phyloP scores from a whole-genome alignment of 148 eudicot species.

The Rhododendron molle region DNA sequence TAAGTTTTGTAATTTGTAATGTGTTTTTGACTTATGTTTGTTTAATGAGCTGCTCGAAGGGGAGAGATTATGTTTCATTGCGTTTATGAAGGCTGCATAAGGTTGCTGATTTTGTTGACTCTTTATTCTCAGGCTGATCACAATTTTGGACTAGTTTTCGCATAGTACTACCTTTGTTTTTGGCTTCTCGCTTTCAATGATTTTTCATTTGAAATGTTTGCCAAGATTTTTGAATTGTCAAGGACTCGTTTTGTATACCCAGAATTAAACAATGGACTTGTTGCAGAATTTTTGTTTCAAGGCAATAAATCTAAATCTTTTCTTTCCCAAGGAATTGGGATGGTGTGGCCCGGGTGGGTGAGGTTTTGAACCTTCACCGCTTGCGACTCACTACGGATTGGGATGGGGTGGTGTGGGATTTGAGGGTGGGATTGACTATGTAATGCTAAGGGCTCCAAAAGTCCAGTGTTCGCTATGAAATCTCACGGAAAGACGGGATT shows the following conservation, averaged over 20 bases:
- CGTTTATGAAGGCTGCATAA: not conserved
- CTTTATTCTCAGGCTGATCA: not conserved
- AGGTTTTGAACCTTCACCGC: too few species aligned
- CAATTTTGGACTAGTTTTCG: not conserved
- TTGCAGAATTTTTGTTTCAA: too few species aligned
- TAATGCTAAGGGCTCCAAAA: too few species aligned
- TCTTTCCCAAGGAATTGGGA: too few species aligned
- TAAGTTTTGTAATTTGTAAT: not conserved
- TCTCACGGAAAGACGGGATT: too few species aligned
- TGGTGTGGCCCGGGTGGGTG: too few species aligned
- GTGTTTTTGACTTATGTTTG: not conserved
- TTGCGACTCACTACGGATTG: too few species aligned
- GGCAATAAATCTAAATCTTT: too few species aligned
- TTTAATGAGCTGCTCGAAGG: not conserved
- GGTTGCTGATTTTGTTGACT: not conserved
- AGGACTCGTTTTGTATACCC: not conserved
- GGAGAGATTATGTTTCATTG: not conserved
- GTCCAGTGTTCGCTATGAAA: too few species aligned
- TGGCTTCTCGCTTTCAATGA: not conserved
- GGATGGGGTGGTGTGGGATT: too few species aligned
- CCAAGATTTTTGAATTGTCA: not conserved
- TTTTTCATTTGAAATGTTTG: not conserved
- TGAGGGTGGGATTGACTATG: too few species aligned
- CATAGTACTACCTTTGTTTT: not conserved
- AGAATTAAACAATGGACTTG: not conserved